Conservation (phyloP, 1,284 basidiomycete species). For the Blastosporella zonata region DNA sequence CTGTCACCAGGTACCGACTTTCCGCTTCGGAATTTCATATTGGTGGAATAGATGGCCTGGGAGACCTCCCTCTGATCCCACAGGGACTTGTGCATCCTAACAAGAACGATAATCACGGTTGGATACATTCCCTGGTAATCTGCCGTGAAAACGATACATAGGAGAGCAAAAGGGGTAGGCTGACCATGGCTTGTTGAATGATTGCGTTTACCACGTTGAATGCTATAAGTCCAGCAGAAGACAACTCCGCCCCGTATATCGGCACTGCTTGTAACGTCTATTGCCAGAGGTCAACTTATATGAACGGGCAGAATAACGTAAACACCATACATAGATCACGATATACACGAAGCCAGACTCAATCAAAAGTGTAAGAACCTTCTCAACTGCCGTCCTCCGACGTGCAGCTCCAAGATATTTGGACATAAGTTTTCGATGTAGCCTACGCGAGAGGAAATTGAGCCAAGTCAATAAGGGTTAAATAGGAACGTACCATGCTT, state of each 20-base stretch:
- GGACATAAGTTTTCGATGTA: slow-evolving; percentile 24
- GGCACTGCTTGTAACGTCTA: slow-evolving; percentile 30
- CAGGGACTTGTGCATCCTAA: slow-evolving; percentile 26
- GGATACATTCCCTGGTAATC: slow-evolving; percentile 28
- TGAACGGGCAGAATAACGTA: background rate
- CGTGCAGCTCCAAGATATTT: slow-evolving; percentile 22
- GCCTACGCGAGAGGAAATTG: slow-evolving; percentile 15
- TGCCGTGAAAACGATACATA: background rate
- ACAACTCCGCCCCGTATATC: slow-evolving; percentile 24
- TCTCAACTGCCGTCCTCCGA: slow-evolving; percentile 25
- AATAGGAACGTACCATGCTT: slow-evolving; percentile 22
- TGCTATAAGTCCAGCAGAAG: slow-evolving; percentile 19
- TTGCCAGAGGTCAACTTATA: background rate
- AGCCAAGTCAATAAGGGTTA: background rate
- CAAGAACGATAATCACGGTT: slow-evolving; percentile 28
- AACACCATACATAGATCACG: slow-evolving; percentile 25
- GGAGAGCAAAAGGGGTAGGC: background rate
- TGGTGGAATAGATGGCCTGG: slow-evolving; percentile 8
- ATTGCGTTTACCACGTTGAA: slow-evolving; percentile 28
- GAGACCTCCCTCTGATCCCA: slow-evolving; percentile 24
- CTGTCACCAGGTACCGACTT: background rate
- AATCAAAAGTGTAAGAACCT: slow-evolving; percentile 24
- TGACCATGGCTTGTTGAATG: slow-evolving; percentile 29
- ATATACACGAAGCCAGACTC: slow-evolving; percentile 28
- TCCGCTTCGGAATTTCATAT: slow-evolving; percentile 12